phyloP scores from a whole-genome alignment of 2,329 filamentous ascomycete species.

The Fusarium sp. region DNA sequence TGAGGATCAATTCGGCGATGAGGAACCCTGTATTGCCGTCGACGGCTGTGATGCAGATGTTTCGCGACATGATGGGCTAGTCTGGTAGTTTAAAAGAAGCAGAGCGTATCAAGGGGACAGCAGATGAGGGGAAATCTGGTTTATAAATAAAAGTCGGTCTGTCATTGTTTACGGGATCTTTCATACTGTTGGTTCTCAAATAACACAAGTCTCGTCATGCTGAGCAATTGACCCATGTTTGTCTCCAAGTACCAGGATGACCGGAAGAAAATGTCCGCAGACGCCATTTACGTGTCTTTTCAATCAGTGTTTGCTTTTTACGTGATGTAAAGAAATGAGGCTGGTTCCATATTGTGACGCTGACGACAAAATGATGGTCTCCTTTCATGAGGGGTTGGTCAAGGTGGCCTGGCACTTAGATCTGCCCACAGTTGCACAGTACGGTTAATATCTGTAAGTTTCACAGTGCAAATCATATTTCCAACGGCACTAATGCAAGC shows the following conservation, averaged over 20 bases:
- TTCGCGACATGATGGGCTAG: conserved; percentile 55
- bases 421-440: not conserved
- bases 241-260: not conserved
- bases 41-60: conserved; percentile 60
- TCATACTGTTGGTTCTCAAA: too few species aligned
- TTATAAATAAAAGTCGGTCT: too few species aligned
- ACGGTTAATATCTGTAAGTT: not conserved
- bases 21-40: conserved; percentile 64
- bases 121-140: too few species aligned
- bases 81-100: fast-evolving
- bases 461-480: not conserved
- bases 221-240: not conserved
- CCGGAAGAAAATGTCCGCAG: not conserved
- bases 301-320: not conserved
- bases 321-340: not conserved
- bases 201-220: not conserved
- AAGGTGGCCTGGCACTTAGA: too few species aligned
- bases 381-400: not conserved
- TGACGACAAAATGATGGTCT: conserved; percentile 18
- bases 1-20: conserved; percentile 62
- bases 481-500: not conserved
- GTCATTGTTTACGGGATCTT: too few species aligned
- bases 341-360: not conserved
- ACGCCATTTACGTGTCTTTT: conserved; percentile 9
- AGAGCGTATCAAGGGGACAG: too few species aligned